Percentiles rank a stretch among this genome's conserved stretches.
Conservation (phyloP, 345 rosid genomes). For the Cardamine occulta region DNA sequence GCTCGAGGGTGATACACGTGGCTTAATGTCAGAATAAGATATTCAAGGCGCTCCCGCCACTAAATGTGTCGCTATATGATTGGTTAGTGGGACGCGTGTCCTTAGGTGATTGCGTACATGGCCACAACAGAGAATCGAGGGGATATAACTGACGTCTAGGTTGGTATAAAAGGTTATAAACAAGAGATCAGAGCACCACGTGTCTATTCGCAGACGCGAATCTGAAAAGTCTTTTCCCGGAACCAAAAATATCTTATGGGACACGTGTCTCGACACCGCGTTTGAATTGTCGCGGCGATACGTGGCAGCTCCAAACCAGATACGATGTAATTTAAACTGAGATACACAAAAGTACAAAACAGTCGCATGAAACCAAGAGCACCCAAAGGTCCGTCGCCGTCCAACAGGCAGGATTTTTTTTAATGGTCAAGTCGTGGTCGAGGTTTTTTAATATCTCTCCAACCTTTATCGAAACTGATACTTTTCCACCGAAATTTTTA, state of each 20-base stretch:
- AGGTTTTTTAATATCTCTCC: background rate
- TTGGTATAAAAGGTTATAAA: background rate
- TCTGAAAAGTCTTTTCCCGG: conserved; percentile 20
- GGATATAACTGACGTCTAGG: conserved; percentile 19
- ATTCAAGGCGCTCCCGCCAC: conserved; percentile 5
- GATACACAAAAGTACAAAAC: background rate
- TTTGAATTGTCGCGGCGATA: conserved; percentile 1
- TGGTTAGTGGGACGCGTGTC: conserved; percentile 36
- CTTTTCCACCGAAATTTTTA: background rate
- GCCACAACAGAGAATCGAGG: conserved; percentile 27
- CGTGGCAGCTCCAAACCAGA: conserved; percentile 30
- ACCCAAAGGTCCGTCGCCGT: background rate
- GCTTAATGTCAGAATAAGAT: background rate
- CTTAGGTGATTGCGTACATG: conserved; percentile 16
- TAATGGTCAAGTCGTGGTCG: conserved; percentile 3
- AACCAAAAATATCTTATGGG: background rate
- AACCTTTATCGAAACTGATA: background rate
- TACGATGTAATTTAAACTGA: background rate
- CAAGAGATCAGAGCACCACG: background rate
- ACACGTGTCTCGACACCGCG: conserved; percentile 26
- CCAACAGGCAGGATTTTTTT: background rate
- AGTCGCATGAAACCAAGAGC: conserved; percentile 15
- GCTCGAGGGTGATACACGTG: conserved; percentile 41
- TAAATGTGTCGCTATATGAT: conserved; percentile 22
- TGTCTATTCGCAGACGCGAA: conserved; percentile 20